Evolutionary conservation across 2,329 filamentous ascomycete genomes (phyloP).

Genomic region (Didymella pinodella): DNA sequence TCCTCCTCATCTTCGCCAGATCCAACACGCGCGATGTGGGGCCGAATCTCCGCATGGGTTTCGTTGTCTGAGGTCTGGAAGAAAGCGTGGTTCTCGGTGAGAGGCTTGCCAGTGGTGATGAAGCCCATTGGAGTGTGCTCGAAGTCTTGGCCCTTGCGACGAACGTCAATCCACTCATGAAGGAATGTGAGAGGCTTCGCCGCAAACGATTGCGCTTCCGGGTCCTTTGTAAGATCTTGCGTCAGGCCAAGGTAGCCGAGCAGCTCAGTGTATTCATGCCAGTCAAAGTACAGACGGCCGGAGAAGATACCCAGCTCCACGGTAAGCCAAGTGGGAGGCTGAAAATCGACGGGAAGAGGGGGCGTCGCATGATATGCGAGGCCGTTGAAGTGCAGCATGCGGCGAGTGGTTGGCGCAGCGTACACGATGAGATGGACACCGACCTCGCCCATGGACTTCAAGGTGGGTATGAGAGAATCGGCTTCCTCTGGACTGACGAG

Average conservation of each 20-base stretch:
- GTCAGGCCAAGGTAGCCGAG: constrained; percentile 29
- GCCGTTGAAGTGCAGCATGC: constrained; percentile 67
- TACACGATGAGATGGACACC: constrained; percentile 63
- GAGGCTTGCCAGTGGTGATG: constrained; percentile 60
- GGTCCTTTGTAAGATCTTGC: neutral
- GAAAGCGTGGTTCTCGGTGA: constrained; percentile 61
- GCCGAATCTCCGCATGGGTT: constrained; percentile 20
- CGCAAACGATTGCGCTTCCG: constrained; percentile 27
- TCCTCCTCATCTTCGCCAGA: constrained; percentile 17
- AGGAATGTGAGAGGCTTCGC: constrained; percentile 49
- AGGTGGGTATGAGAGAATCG: constrained; percentile 60
- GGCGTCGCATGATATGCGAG: constrained; percentile 64
- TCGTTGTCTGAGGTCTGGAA: constrained; percentile 48
- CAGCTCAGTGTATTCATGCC: constrained; percentile 52
- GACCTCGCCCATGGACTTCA: constrained; percentile 37
- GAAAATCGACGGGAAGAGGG: constrained; percentile 50
- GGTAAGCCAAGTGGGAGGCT: constrained; percentile 61
- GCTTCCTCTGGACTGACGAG: constrained; percentile 71
- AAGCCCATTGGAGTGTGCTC: constrained; percentile 67
- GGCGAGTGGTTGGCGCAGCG: constrained; percentile 65
- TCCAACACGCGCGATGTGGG: constrained; percentile 21
- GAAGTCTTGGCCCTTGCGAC: constrained; percentile 65
- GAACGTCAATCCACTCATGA: constrained; percentile 64
- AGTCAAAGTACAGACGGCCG: constrained; percentile 68
- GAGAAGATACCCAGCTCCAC: constrained; percentile 68